Conservation (phyloP, 768 basidiomycete species). For the Trametes maxima region DNA sequence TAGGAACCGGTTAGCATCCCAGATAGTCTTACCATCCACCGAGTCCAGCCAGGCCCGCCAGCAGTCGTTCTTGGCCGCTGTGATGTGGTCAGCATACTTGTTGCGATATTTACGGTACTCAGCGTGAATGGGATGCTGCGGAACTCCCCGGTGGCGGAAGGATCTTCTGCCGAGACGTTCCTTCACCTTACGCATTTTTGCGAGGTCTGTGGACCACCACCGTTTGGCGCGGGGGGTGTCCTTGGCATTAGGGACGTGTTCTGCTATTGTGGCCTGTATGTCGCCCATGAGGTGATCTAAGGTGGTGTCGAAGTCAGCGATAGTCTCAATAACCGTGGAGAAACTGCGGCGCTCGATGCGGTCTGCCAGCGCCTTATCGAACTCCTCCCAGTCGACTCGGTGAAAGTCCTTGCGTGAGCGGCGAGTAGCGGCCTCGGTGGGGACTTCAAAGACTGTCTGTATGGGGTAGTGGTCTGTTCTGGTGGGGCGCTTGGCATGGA, state of each 20-base stretch:
- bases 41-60: constrained; percentile 32
- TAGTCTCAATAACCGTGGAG: neutral
- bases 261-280: constrained; percentile 23
- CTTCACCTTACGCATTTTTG: constrained; percentile 16
- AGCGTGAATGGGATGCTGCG: constrained; percentile 18
- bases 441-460: constrained; percentile 31
- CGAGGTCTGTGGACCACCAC: constrained; percentile 43
- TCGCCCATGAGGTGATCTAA: constrained; percentile 19
- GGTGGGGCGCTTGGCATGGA: constrained; percentile 18
- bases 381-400: constrained; percentile 35
- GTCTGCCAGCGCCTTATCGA: constrained; percentile 27
- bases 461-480: constrained; percentile 48
- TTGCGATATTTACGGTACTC: constrained; percentile 20
- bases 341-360: neutral
- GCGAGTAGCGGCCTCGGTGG: neutral
- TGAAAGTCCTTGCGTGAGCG: constrained; percentile 32
- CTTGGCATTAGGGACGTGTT: constrained; percentile 22
- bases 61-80: constrained; percentile 25
- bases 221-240: constrained; percentile 31
- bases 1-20: constrained; percentile 25
- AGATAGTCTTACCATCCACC: constrained; percentile 18
- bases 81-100: constrained; percentile 21
- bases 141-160: neutral
- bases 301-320: constrained; percentile 9
- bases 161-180: constrained; percentile 22